Percentiles rank a stretch among this genome's conserved stretches.
These are phyloP conservation scores for Earliella scabrosa DNA, from an alignment of 1,284 basidiomycete genomes.

Conservation along the genomic window DNA sequence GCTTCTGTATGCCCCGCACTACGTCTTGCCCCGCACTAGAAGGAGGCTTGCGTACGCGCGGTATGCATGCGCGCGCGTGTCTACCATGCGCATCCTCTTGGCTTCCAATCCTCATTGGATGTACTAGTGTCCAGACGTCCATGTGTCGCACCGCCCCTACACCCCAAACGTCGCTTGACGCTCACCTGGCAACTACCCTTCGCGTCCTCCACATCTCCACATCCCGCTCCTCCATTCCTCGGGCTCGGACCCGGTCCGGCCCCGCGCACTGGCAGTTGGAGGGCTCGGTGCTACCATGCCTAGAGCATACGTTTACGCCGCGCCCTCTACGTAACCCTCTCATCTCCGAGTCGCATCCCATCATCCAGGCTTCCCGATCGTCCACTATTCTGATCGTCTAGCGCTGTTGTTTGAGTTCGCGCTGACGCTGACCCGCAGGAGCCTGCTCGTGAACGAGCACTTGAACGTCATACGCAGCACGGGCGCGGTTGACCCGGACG, in stretches of 20 bases:
- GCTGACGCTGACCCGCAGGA: constrained; percentile 35
- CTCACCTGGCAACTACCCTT: not conserved
- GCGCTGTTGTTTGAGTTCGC: too few species aligned
- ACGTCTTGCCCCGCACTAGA: not conserved
- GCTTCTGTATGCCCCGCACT: not conserved
- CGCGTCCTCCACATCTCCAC: too few species aligned
- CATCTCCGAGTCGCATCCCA: too few species aligned
- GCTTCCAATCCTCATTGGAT: too few species aligned
- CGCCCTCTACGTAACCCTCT: too few species aligned
- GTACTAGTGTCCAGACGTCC: not conserved
- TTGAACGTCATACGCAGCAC: constrained; percentile 61
- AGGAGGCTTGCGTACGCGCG: too few species aligned
- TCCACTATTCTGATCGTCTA: too few species aligned
- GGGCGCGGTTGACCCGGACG: constrained; percentile 66
- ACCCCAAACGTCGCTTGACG: not conserved
- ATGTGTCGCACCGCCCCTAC: not conserved
- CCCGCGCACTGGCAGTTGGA: not conserved
- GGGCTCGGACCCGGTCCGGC: not conserved
- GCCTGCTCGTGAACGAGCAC: constrained; percentile 64
- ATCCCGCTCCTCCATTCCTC: not conserved
- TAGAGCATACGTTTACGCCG: too few species aligned
- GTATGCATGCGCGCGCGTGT: too few species aligned
- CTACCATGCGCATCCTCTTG: too few species aligned
- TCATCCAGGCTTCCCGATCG: too few species aligned
- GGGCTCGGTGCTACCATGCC: too few species aligned